Conservation (phyloP, 441 rosid species). For the Adansonia gregorii region DNA sequence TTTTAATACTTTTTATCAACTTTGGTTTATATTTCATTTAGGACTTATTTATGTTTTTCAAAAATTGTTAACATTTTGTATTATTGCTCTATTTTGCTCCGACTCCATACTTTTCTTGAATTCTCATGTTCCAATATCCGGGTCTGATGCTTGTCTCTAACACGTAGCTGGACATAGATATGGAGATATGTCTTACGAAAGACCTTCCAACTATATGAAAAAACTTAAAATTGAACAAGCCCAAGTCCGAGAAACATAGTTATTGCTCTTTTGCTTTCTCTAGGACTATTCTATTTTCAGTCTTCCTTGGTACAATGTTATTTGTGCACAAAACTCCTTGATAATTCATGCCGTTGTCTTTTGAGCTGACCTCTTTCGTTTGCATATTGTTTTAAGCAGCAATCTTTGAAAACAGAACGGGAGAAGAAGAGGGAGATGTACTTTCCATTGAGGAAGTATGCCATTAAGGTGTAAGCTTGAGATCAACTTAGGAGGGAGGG, state of each 20-base stretch:
- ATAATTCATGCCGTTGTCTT: not conserved
- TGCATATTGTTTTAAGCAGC: slow-evolving; percentile 19
- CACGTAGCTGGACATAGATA: too few relatives aligned
- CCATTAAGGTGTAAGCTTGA: slow-evolving; percentile 41
- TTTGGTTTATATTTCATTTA: not conserved
- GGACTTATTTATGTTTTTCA: not conserved
- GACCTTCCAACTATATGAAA: too few relatives aligned
- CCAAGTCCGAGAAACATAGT: too few relatives aligned
- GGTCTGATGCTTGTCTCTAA: too few relatives aligned
- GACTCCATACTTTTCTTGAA: too few relatives aligned
- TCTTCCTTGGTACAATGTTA: not conserved
- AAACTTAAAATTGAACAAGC: too few relatives aligned
- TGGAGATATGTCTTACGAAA: too few relatives aligned
- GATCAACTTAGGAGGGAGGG: not conserved
- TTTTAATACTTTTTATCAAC: not conserved
- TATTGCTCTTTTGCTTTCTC: not conserved
- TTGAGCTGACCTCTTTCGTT: not conserved
- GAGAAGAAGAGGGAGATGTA: slow-evolving; percentile 51
- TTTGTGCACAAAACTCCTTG: not conserved
- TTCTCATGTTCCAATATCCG: too few relatives aligned
- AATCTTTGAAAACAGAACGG: slow-evolving; percentile 44
- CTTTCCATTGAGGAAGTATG: slow-evolving; percentile 46
- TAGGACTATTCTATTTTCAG: not conserved
- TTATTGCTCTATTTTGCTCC: too few relatives aligned
- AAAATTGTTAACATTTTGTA: not conserved